Percentiles rank a stretch among this genome's conserved stretches.
phyloP scores from a whole-genome alignment of 345 rosid genomes.

The Abelmoschus esculentus region DNA sequence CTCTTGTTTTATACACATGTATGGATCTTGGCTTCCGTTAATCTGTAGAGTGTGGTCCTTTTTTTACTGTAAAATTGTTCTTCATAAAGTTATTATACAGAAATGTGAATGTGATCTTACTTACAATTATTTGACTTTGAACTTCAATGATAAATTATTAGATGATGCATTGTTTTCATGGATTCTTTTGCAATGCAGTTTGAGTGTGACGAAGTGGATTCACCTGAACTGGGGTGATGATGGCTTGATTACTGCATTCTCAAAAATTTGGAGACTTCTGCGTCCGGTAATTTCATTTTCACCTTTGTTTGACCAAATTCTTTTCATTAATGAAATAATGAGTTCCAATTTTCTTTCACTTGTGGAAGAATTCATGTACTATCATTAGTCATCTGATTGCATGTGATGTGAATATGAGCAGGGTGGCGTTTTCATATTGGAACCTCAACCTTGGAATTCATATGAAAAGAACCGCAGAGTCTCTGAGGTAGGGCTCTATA shows the following conservation, averaged over 20 bases:
- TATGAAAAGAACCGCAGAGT: conserved; percentile 72
- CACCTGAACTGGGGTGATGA: conserved; percentile 98
- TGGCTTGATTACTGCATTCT: conserved; percentile 66
- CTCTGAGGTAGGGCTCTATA: conserved; percentile 49
- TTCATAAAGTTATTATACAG: too few species aligned
- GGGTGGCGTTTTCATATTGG: conserved; percentile 88
- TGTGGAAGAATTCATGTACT: conserved; percentile 5
- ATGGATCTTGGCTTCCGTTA: too few species aligned
- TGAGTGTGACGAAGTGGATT: conserved; percentile 97
- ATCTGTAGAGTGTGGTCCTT: too few species aligned
- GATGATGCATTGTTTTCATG: neutral
- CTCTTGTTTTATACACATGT: neutral
- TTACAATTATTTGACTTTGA: neutral
- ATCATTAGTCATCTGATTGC: neutral
- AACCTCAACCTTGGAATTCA: conserved; percentile 97
- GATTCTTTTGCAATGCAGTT: conserved; percentile 36
- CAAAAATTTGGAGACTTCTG: conserved; percentile 76
- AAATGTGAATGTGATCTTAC: neutral
- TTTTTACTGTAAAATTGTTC: too few species aligned
- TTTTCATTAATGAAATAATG: neutral
- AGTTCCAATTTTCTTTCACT: neutral
- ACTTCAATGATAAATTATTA: neutral
- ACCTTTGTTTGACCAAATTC: neutral
- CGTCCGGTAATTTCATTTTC: conserved; percentile 41
- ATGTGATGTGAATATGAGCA: conserved; percentile 20